phyloP scores from a whole-genome alignment of 352 stramenopile species.

The Halophytophthora batemanensis region DNA sequence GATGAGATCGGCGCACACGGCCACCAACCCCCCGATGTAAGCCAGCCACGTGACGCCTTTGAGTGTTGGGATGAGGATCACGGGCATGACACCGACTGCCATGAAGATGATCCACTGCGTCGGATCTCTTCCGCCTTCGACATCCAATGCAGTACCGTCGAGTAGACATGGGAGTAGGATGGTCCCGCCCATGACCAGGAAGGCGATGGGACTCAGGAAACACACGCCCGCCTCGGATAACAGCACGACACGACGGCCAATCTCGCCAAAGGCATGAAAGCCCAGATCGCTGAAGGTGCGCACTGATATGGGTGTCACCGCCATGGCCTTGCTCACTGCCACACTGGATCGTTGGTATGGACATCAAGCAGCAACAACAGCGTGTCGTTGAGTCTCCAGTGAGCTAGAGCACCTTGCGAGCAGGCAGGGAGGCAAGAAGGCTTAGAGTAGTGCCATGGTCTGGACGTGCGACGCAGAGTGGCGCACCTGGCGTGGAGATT shows the following conservation, averaged over 20 bases:
- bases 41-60: slow-evolving; percentile 44
- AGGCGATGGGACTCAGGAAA: slow-evolving; percentile 68
- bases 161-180: slow-evolving; percentile 54
- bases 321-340: slow-evolving; percentile 57
- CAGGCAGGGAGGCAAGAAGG: too few relatives aligned
- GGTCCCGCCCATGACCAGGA: slow-evolving; percentile 67
- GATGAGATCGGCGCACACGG: slow-evolving; percentile 48
- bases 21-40: slow-evolving; percentile 44
- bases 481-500: slow-evolving; percentile 63
- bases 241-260: slow-evolving; percentile 46
- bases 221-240: slow-evolving; percentile 54
- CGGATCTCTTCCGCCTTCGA: slow-evolving; percentile 17
- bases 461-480: not conserved
- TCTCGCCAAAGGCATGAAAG: slow-evolving; percentile 53
- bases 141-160: slow-evolving; percentile 17
- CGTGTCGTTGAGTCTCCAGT: too few relatives aligned
- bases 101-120: slow-evolving; percentile 68
- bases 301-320: slow-evolving; percentile 45
- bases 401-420: too few relatives aligned
- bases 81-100: slow-evolving; percentile 46
- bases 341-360: slow-evolving; percentile 24
- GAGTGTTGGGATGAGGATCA: slow-evolving; percentile 61
- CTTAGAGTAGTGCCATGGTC: too few relatives aligned
- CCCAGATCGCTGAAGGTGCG: slow-evolving; percentile 74
- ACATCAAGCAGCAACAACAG: not conserved